Evolutionary conservation across 129 eudicot species (phyloP).

Genomic region (Scalesia atractyloides): DNA sequence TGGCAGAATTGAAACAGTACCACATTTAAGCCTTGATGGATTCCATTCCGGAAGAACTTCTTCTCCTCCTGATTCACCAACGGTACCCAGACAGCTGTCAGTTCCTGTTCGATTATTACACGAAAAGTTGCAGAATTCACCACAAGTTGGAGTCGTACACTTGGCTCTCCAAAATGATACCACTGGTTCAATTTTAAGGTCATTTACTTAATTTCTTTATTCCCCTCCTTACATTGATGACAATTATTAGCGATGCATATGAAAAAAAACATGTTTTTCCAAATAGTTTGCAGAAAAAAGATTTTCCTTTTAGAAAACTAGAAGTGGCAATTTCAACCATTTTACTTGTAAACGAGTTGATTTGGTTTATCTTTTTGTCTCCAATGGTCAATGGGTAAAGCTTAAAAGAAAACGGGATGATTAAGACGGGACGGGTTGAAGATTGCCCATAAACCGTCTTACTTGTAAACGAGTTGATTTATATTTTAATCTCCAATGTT

Average conservation of each 20-base stretch:
- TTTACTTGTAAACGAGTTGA: constrained; percentile 1
- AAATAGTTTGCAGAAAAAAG: background rate
- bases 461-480: constrained; percentile 2
- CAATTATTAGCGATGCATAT: background rate
- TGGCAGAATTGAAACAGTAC: constrained; percentile 84
- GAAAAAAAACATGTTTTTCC: background rate
- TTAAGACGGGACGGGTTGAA: constrained; percentile 2
- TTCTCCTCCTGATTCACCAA: constrained; percentile 88
- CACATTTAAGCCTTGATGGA: constrained; percentile 90
- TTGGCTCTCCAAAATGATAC: constrained; percentile 90
- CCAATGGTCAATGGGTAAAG: background rate
- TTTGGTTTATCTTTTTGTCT: background rate
- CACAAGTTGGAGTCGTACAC: constrained; percentile 90
- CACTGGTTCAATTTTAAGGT: constrained; percentile 85
- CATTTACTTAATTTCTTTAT: constrained; percentile 13
- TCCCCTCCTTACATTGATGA: constrained; percentile 15
- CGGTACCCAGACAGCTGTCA: constrained; percentile 67
- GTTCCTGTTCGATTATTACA: constrained; percentile 62
- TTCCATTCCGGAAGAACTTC: constrained; percentile 63
- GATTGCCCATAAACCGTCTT: background rate
- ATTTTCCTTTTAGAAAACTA: background rate
- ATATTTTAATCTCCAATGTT: background rate
- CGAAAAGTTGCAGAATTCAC: constrained; percentile 73
- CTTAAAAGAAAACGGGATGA: background rate
- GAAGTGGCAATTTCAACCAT: background rate